A percentile compares a stretch with the other conserved stretches of the same genome.
Evolutionary conservation across 352 stramenopile species (phyloP).

Genomic region (Phytophthora hybrid): DNA sequence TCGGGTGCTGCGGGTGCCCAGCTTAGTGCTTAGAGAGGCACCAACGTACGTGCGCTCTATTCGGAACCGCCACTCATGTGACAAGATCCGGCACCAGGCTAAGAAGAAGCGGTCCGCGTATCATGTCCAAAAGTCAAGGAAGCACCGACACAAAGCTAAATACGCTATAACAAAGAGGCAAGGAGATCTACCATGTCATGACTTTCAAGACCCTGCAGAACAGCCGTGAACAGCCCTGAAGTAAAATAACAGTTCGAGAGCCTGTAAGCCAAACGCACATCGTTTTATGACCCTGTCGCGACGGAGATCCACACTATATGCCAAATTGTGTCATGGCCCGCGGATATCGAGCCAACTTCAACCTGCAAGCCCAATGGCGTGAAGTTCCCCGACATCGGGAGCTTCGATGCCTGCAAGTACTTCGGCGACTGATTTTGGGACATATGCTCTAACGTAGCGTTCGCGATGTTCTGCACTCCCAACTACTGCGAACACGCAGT

Average conservation of each 20-base stretch:
- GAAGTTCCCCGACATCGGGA: slow-evolving; percentile 4
- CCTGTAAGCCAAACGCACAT: not conserved
- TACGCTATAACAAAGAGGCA: slow-evolving; percentile 5
- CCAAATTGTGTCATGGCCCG: not conserved
- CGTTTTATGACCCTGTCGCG: not conserved
- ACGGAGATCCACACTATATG: not conserved
- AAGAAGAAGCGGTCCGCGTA: slow-evolving; percentile 3
- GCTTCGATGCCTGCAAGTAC: slow-evolving; percentile 11
- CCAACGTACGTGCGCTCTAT: no score
- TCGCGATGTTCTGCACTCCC: no score
- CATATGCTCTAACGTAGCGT: no score
- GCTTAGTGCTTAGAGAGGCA: no score
- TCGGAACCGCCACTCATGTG: slow-evolving; percentile 6
- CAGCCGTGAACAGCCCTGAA: not conserved
- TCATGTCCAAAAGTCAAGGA: slow-evolving; percentile 10
- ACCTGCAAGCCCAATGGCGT: slow-evolving; percentile 12
- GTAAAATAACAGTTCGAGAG: not conserved
- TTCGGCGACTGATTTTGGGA: slow-evolving; percentile 1
- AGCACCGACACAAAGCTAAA: slow-evolving; percentile 6
- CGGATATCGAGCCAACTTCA: not conserved
- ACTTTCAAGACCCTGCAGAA: slow-evolving; percentile 5
- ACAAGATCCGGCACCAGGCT: slow-evolving; percentile 19
- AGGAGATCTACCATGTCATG: slow-evolving; percentile 13
- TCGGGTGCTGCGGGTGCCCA: no score
- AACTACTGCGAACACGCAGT: no score